Evolutionary conservation across 208 protist genomes (phyloP).

Genomic region (Jaenimonas drosophilae): DNA sequence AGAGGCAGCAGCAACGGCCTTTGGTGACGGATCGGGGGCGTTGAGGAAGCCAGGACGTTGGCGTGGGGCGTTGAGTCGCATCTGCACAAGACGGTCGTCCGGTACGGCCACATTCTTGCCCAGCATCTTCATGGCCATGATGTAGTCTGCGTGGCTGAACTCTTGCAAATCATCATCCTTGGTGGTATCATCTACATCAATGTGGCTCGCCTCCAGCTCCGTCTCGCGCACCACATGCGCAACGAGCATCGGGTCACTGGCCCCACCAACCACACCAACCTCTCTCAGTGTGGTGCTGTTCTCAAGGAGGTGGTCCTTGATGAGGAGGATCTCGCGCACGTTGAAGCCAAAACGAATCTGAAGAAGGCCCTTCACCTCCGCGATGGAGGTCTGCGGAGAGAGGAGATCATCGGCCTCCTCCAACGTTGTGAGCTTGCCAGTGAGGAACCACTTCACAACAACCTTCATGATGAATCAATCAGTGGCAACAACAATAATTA

Average conservation of each 20-base stretch:
- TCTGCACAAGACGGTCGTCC: conserved; percentile 40
- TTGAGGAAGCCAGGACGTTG: conserved; percentile 58
- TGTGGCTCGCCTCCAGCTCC: conserved; percentile 39
- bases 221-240: conserved; percentile 48
- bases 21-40: conserved; percentile 3
- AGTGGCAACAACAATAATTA: background rate
- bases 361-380: conserved; percentile 74
- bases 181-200: conserved; percentile 31
- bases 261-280: conserved; percentile 27
- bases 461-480: conserved; percentile 35
- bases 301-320: conserved; percentile 45
- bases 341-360: conserved; percentile 78
- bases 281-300: conserved; percentile 28
- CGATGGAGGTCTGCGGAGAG: conserved; percentile 50
- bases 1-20: background rate
- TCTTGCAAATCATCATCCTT: conserved; percentile 56
- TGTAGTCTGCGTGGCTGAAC: conserved; percentile 75
- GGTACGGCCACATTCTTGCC: conserved; percentile 55
- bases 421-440: conserved; percentile 39
- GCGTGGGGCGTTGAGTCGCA: conserved; percentile 46
- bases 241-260: conserved; percentile 32
- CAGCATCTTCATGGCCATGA: conserved; percentile 71
- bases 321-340: conserved; percentile 37
- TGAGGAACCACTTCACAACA: conserved; percentile 56
- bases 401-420: conserved; percentile 58